A percentile compares a stretch with the other conserved stretches of the same genome.
Conservation (phyloP, 192 early-diverging fungal species). For the Linnemannia zychae region DNA sequence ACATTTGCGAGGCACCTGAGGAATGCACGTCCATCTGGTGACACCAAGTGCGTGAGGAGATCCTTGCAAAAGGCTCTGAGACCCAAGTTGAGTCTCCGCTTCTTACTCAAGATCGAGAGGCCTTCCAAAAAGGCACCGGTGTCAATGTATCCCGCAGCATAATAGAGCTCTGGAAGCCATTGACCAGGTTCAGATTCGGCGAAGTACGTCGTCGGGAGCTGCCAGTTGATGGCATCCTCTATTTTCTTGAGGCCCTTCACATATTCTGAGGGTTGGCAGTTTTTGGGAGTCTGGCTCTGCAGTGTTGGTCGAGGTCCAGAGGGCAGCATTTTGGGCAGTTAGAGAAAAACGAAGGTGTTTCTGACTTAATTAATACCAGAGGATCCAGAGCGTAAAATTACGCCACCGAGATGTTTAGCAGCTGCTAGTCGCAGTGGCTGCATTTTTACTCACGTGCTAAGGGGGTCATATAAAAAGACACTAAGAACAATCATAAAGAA, state of each 20-base stretch:
- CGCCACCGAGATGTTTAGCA: no score
- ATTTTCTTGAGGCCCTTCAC: slow-evolving; percentile 15
- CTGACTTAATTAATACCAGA: no score
- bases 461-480: no score
- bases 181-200: slow-evolving; percentile 11
- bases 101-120: slow-evolving; percentile 1
- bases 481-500: no score
- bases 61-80: neutral
- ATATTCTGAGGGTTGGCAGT: neutral
- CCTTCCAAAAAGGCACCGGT: slow-evolving; percentile 16
- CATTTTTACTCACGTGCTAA: no score
- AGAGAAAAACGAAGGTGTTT: neutral
- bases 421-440: no score
- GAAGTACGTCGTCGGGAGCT: slow-evolving; percentile 16
- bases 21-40: slow-evolving; percentile 15
- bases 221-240: slow-evolving; percentile 7
- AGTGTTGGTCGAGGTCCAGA: neutral
- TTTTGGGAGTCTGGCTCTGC: slow-evolving; percentile 12
- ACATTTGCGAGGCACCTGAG: slow-evolving; percentile 13
- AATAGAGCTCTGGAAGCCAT: slow-evolving; percentile 11
- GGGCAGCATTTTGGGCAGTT: neutral
- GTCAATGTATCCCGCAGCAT: slow-evolving; percentile 8
- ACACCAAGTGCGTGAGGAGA: slow-evolving; percentile 12
- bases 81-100: neutral
- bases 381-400: no score